Evolutionary conservation across 805 yeast species (phyloP), one percentile per base, ranked within the genome.

Genomic region (Diddensiella transvaalensis): DNA sequence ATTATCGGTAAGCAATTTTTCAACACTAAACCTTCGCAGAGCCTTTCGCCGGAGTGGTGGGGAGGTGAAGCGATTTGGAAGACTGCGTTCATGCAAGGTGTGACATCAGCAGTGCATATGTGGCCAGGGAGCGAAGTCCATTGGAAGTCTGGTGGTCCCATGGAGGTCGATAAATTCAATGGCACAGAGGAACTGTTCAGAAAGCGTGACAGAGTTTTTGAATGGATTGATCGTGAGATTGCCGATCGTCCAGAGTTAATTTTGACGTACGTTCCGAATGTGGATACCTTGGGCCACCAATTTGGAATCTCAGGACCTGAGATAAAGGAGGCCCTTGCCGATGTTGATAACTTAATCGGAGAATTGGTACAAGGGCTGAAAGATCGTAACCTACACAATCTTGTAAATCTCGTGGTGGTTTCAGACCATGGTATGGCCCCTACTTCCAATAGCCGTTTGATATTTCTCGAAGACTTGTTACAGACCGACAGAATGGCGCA

Each of bases 361-460:
- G 61, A 69, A 3, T 49, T 87, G 35, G 68, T 73, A 13, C 52
- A 65, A 22, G 83, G 77, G 5, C 56, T 90, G 18, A 50, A 60
- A 0, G 59, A 62, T 17, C 71, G 96, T 47, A 81, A 85, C 55
- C 67, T 88, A 50, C 67, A 75, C 0, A 73, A 80, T 19, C 73
- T 87, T 37, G 85, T 85, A 17, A 90, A 91, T 62, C 66, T 90
- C 18, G 67, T 91, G 0, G 69, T 90, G 38, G 85, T 90, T 2
- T 86, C 96, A 40, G 96, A 90, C 64, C 96, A 89, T 63, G 96
- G 96, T 8, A 89, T 88, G 96, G 83, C 95, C 0, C 91, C 96
- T 4, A 85, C 95, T 1, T 76, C 87, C 0, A 77, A 81, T 53
- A 78, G 81, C 10, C 69, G 96, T 51, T 63, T 87, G 8, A 67